These are phyloP conservation scores for Phalaenopsis equestris DNA, from an alignment of 106 monocot species.

Conservation along the genomic window DNA sequence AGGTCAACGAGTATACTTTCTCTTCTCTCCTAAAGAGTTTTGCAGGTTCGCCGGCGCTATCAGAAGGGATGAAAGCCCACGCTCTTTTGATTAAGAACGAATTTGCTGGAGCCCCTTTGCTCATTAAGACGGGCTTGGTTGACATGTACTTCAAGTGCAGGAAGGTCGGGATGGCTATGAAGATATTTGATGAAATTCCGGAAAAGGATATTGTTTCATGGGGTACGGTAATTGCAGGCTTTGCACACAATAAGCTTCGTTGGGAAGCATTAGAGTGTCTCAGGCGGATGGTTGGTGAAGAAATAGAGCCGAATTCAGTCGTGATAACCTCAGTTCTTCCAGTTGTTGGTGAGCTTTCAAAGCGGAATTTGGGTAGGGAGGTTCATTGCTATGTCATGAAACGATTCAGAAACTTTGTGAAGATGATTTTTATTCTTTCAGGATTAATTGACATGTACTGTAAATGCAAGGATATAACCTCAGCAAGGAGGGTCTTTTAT, in stretches of 20 bases:
- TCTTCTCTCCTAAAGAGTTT: conserved; percentile 76
- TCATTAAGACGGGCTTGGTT: conserved; percentile 54
- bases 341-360: conserved; percentile 46
- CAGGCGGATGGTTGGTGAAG: conserved; percentile 47
- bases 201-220: conserved; percentile 69
- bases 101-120: conserved; percentile 16
- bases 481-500: conserved; percentile 75
- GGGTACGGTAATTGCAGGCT: conserved; percentile 77
- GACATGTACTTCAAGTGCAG: conserved; percentile 90
- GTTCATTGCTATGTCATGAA: conserved; percentile 63
- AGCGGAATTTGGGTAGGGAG: conserved; percentile 56
- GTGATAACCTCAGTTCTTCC: conserved; percentile 55
- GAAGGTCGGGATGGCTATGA: conserved; percentile 45
- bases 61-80: conserved; percentile 51
- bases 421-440: conserved; percentile 40
- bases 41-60: conserved; percentile 50
- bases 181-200: conserved; percentile 79
- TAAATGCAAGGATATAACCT: conserved; percentile 74
- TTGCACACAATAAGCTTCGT: conserved; percentile 57
- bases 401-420: conserved; percentile 31
- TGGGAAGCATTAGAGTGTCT: conserved; percentile 73
- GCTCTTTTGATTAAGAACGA: conserved; percentile 65
- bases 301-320: conserved; percentile 67
- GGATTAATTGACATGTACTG: conserved; percentile 89
- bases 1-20: conserved; percentile 60